Base-by-base conservation (phyloP, 2,329 filamentous ascomycete species). In the Xylariaceae sp. region DNA sequence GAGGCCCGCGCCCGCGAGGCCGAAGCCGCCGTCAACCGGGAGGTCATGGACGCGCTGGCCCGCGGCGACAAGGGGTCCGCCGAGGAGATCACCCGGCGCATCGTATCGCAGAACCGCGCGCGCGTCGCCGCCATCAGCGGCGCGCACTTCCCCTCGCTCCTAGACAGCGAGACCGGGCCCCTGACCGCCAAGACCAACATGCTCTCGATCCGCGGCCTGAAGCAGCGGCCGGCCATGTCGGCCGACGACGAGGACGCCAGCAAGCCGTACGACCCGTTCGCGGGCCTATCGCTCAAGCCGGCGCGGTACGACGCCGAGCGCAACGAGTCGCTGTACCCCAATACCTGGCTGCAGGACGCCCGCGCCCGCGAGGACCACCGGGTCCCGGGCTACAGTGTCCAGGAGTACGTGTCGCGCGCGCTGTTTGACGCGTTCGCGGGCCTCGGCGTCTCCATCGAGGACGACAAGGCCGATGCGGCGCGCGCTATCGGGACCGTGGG, bases 401-500 rank as follows among this genome's bases (percentile, higher is more conserved):
- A 78, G 26, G 89, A 95, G 60, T 97, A 93, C 59, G 87, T 89
- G 55, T 74, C 81, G 7, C 75, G 90, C 18, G 83, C 87, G 18
- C 69, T 98, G 60, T 86, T 88, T 46, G 90, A 96, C 60, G 89
- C 91, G 0, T 97, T 96, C 65, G 81, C 87, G 0, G 93, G 94
- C 0, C 64, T 98, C 45, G 89, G 87, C 1, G 87, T 95, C 32
- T 94, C 95, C 54, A 72, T 98, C 32, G 84, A 79, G 28, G 89
- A 96, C 34, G 90, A 95, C 58, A 78, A 78, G 64, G 53, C 59
- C 2, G 57, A 53, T 2, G 66, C 70, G 34, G 61, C 55, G 34
- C 61, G 58, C 7, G 57, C 57, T 54, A 37, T 60, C 37, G 48
- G 69, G 6, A 50, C 62, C 16, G 54, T n/a, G n/a, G n/a, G n/a